A percentile compares a stretch with the other conserved stretches of the same genome.
Evolutionary conservation across 2,329 filamentous ascomycete genomes (phyloP).

Genomic region (Venturia oleaginea): DNA sequence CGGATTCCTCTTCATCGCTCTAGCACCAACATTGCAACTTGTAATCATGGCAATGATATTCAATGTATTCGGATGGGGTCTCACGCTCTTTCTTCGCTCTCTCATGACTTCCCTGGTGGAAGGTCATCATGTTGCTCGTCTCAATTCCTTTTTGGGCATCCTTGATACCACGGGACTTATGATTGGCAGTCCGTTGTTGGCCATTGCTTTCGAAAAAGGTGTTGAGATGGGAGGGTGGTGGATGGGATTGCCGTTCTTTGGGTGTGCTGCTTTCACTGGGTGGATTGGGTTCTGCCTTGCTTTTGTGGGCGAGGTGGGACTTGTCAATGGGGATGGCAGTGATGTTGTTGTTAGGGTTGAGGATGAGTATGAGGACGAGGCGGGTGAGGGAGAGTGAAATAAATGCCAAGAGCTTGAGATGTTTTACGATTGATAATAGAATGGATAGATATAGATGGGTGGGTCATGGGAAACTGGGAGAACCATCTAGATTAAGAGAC

Average conservation of each 20-base stretch:
- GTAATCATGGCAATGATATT: constrained; percentile 34
- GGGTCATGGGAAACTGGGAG: neutral
- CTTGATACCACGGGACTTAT: constrained; percentile 43
- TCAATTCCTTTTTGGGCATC: constrained; percentile 45
- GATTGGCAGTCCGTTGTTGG: constrained; percentile 38
- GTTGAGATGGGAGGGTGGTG: constrained; percentile 9
- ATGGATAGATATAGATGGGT: neutral
- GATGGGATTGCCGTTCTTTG: constrained; percentile 8
- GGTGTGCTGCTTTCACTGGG: neutral
- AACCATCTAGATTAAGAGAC: neutral
- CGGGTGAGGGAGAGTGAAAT: neutral
- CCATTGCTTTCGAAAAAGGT: constrained; percentile 37
- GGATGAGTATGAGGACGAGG: neutral
- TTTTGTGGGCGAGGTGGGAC: neutral
- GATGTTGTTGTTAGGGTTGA: neutral
- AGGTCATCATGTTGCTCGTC: constrained; percentile 43
- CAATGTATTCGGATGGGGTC: constrained; percentile 38
- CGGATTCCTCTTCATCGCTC: constrained; percentile 23
- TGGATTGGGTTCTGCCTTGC: neutral
- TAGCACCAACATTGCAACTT: constrained; percentile 22
- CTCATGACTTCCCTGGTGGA: constrained; percentile 47
- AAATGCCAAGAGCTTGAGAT: neutral
- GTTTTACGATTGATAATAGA: neutral
- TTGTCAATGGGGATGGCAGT: neutral
- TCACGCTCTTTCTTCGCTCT: constrained; percentile 36